Percentiles rank a stretch among this genome's conserved stretches.
Conservation (phyloP, 495 filamentous ascomycete genomes). For the Cenococcum geophilum region DNA sequence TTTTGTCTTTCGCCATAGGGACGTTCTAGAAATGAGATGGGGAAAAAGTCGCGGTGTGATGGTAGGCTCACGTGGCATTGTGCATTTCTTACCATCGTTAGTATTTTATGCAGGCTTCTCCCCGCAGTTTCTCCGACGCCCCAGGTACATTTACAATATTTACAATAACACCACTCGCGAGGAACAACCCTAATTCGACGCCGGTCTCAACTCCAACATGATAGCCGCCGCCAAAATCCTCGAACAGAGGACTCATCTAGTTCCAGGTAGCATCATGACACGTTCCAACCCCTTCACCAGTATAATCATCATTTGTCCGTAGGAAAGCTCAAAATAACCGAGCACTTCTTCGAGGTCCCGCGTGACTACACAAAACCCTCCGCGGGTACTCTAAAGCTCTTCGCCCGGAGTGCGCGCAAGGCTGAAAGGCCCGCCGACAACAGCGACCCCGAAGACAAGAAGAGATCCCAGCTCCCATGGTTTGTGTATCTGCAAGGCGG, state of each 20-base stretch:
- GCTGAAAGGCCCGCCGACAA: slow-evolving; percentile 55
- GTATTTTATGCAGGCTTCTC: background rate
- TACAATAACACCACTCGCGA: background rate
- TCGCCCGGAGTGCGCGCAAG: slow-evolving; percentile 65
- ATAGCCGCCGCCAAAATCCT: slow-evolving; percentile 38
- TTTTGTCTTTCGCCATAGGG: slow-evolving; percentile 50
- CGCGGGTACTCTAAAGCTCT: slow-evolving; percentile 60
- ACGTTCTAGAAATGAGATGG: background rate
- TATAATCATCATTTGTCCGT: slow-evolving; percentile 1
- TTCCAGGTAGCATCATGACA: slow-evolving; percentile 31
- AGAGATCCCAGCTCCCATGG: slow-evolving; percentile 52
- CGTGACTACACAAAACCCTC: slow-evolving; percentile 62
- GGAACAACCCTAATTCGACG: background rate
- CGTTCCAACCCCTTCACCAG: background rate
- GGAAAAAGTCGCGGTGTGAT: background rate
- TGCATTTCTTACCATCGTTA: background rate
- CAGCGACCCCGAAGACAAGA: slow-evolving; percentile 38
- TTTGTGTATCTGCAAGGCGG: slow-evolving; percentile 48
- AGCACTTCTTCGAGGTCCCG: slow-evolving; percentile 82
- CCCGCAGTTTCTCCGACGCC: background rate
- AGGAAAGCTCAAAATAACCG: slow-evolving; percentile 72
- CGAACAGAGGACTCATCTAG: slow-evolving; percentile 33
- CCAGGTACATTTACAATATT: background rate
- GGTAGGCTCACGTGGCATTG: background rate
- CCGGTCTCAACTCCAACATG: slow-evolving; percentile 7